Conservation (phyloP, 352 stramenopile genomes). For the Phytophthora multivora region DNA sequence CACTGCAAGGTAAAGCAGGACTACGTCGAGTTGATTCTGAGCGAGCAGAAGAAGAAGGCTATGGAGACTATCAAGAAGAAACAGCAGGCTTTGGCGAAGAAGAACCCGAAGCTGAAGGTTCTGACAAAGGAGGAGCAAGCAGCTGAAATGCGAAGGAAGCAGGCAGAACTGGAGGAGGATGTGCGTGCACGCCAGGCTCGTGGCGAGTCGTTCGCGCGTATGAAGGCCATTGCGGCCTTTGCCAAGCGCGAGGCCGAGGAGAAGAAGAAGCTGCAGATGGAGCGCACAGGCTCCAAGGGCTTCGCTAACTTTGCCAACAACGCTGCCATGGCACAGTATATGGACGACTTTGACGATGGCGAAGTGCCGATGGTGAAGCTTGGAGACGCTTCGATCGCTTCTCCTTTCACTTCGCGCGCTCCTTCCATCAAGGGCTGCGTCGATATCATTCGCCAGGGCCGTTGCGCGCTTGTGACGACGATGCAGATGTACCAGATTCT, state of each 20-base stretch:
- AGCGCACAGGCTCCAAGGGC: slow-evolving; percentile 75
- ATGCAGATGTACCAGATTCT: slow-evolving; percentile 99
- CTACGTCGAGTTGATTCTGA: slow-evolving; percentile 79
- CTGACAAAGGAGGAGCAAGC: slow-evolving; percentile 84
- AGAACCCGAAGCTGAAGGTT: slow-evolving; percentile 63
- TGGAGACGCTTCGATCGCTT: slow-evolving; percentile 98
- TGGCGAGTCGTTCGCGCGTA: slow-evolving; percentile 85
- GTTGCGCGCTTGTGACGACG: slow-evolving; percentile 99
- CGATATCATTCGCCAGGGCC: slow-evolving; percentile 97
- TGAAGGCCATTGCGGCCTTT: slow-evolving; percentile 88
- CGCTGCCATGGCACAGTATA: slow-evolving; percentile 87
- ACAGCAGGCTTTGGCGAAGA: slow-evolving; percentile 51
- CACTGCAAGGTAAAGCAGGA: slow-evolving; percentile 84
- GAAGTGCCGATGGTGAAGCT: slow-evolving; percentile 98
- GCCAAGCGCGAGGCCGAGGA: slow-evolving; percentile 82
- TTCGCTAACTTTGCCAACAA: slow-evolving; percentile 91
- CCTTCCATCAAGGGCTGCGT: slow-evolving; percentile 92
- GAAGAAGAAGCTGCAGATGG: slow-evolving; percentile 65
- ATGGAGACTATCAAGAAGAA: slow-evolving; percentile 70
- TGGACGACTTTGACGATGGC: slow-evolving; percentile 92
- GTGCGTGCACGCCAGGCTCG: slow-evolving; percentile 75
- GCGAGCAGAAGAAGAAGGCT: slow-evolving; percentile 59
- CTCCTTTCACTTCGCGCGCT: slow-evolving; percentile 97
- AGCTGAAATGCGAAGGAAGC: slow-evolving; percentile 83
- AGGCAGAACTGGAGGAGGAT: slow-evolving; percentile 82